phyloP scores from a whole-genome alignment of 176 grass and related monocot genomes.

The bread wheat (Triticum aestivum) region IWGSC_CS_RefSeq_v2.1 NC_057801.1:771995596-771996095 shows the following conservation, averaged over 20 bases:
- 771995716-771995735: neutral
- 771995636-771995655: neutral
- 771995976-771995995: neutral
- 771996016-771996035: neutral
- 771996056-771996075: neutral
- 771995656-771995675: neutral
- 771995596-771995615: neutral
- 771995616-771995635: neutral
- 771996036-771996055: neutral
- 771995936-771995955: no score
- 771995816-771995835: conserved; percentile 64
- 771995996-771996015: neutral
- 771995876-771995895: neutral
- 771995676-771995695: neutral
- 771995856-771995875: conserved; percentile 50
- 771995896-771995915: neutral
- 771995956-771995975: neutral
- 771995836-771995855: conserved; percentile 49
- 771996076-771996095: neutral
- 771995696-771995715: neutral
- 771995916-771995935: neutral
- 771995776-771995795: neutral
- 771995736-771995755: neutral
- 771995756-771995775: neutral
- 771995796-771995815: conserved; percentile 55